Percentiles rank a stretch among this genome's conserved stretches.
phyloP scores from a whole-genome alignment of 1,284 basidiomycete genomes.

The Ganoderma leucocontextum region DNA sequence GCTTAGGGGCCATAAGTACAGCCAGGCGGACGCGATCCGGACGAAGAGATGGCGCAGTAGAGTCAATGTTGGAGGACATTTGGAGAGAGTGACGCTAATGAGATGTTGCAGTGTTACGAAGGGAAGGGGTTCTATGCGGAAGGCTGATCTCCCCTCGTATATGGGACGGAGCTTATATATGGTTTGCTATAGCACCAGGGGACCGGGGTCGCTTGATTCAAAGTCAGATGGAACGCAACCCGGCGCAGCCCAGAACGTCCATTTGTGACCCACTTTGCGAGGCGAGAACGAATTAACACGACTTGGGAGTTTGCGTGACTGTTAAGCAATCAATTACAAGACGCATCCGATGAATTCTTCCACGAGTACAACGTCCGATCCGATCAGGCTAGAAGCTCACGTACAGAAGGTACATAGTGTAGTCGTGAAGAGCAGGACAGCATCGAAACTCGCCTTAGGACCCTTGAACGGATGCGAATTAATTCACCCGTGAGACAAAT shows the following conservation, averaged over 20 bases:
- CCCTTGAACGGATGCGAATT: too few species aligned
- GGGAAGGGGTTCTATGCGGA: background rate
- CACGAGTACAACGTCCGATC: background rate
- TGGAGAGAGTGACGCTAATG: background rate
- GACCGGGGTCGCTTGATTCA: background rate
- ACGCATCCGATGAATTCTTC: background rate
- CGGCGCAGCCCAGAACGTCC: background rate
- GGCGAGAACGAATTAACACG: background rate
- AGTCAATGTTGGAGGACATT: background rate
- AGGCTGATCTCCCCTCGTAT: background rate
- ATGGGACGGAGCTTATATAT: background rate
- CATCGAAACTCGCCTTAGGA: background rate
- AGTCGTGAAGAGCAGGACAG: background rate
- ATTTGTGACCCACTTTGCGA: background rate
- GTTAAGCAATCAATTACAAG: too few species aligned
- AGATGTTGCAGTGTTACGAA: background rate
- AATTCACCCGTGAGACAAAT: too few species aligned
- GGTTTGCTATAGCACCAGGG: background rate
- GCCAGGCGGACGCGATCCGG: constrained; percentile 32
- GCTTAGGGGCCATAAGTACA: constrained; percentile 35
- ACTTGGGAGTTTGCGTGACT: background rate
- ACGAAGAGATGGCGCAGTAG: constrained; percentile 19
- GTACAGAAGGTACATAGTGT: background rate
- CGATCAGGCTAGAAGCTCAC: background rate
- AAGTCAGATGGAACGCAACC: background rate